Conservation (phyloP, 768 basidiomycete species). For the Suillus subaureus region DNA sequence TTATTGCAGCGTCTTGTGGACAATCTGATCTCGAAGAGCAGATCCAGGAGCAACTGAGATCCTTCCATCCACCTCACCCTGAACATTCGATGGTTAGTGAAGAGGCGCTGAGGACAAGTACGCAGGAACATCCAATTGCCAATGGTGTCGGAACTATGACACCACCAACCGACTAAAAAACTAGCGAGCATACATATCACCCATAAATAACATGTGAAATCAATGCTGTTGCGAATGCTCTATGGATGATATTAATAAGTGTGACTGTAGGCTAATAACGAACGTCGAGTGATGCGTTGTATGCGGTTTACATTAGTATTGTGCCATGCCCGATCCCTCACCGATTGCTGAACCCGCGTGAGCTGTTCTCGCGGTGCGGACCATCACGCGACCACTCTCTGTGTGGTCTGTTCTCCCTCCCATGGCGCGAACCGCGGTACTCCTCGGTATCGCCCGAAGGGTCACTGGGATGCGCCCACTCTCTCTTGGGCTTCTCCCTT, state of each 20-base stretch:
- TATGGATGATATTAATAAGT: constrained; percentile 6
- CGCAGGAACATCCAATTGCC: constrained; percentile 32
- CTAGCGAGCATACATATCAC: not conserved
- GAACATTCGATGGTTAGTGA: constrained; percentile 75
- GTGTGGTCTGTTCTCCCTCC: not conserved
- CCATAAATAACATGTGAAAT: not conserved
- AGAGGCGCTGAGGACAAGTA: constrained; percentile 46
- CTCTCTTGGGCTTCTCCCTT: not conserved
- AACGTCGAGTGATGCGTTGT: constrained; percentile 4
- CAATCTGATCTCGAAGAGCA: constrained; percentile 66
- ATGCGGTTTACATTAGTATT: constrained; percentile 2
- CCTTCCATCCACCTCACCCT: constrained; percentile 77
- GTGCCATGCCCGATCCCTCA: not conserved
- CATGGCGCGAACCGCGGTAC: constrained; percentile 4
- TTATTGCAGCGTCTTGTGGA: constrained; percentile 80
- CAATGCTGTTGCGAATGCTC: not conserved
- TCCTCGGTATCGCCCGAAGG: constrained; percentile 2
- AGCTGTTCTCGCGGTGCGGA: not conserved
- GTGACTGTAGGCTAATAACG: constrained; percentile 1
- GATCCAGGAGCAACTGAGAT: constrained; percentile 58
- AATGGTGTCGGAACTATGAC: constrained; percentile 23
- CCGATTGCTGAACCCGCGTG: not conserved
- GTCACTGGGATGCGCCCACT: constrained; percentile 1
- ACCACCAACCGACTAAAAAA: not conserved
- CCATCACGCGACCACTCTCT: not conserved